Conservation (phyloP, 139 green algal genomes). For the Coelastrella sp. region DNA sequence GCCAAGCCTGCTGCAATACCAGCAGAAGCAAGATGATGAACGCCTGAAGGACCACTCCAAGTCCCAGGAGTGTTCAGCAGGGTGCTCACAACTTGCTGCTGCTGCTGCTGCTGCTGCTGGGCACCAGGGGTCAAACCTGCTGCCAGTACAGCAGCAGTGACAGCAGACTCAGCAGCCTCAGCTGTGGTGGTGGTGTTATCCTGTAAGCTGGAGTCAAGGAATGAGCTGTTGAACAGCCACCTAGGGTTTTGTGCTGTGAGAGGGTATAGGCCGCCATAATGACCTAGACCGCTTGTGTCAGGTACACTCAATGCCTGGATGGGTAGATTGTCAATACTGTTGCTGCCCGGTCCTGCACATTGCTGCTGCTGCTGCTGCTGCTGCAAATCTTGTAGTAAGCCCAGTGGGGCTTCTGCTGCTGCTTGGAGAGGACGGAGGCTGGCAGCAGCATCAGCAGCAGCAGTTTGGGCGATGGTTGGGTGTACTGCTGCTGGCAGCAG, state of each 20-base stretch:
- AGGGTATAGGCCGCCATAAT: not conserved
- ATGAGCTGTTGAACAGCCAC: not conserved
- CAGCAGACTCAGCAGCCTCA: not conserved
- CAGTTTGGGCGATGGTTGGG: not conserved
- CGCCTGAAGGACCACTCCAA: no score
- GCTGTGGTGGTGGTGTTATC: no score
- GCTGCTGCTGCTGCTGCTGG: not conserved
- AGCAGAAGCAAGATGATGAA: not conserved
- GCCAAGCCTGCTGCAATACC: conserved; percentile 1
- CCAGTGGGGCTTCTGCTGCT: not conserved
- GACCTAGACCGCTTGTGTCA: not conserved
- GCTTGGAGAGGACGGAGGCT: not conserved
- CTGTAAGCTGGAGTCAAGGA: not conserved
- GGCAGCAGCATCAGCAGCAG: not conserved
- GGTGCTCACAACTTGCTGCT: not conserved
- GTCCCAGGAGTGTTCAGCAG: not conserved
- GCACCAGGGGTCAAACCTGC: not conserved
- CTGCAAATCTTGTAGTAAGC: not conserved
- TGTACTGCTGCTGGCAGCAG: not conserved
- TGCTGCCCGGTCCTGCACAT: no score
- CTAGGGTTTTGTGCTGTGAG: not conserved
- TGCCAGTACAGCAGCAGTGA: not conserved
- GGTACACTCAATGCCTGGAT: not conserved
- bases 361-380: conserved; percentile 22
- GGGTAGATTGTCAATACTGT: not conserved